These are phyloP conservation scores for Hypoxylon sp. DNA, from an alignment of 2,329 filamentous ascomycete genomes.

Conservation along the genomic window DNA sequence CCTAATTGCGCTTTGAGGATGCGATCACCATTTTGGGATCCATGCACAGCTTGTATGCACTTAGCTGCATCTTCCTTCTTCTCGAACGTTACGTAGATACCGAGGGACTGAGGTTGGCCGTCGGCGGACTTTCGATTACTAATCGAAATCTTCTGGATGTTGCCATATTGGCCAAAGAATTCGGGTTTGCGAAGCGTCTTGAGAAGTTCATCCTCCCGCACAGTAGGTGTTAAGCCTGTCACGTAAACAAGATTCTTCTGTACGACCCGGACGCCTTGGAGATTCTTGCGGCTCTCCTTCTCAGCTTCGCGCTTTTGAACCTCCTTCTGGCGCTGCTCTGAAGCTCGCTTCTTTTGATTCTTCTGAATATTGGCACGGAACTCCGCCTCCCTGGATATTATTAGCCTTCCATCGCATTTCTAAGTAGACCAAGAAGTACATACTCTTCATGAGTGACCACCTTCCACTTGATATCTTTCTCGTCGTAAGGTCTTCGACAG, in stretches of 20 bases:
- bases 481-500: constrained; percentile 94
- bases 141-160: constrained; percentile 98
- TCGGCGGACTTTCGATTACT: constrained; percentile 89
- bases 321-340: constrained; percentile 89
- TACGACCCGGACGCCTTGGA: constrained; percentile 94
- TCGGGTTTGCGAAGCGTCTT: constrained; percentile 90
- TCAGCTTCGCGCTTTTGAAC: constrained; percentile 97
- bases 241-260: constrained; percentile 99
- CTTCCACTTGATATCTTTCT: constrained; percentile 97
- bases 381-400: constrained; percentile 72
- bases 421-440: constrained; percentile 55
- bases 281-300: constrained; percentile 93
- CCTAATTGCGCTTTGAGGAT: constrained; percentile 84
- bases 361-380: constrained; percentile 86
- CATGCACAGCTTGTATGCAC: constrained; percentile 94
- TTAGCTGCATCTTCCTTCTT: constrained; percentile 89
- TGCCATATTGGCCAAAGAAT: constrained; percentile 98
- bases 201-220: constrained; percentile 91
- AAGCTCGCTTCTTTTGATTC: constrained; percentile 92
- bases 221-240: constrained; percentile 91
- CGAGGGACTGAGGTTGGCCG: constrained; percentile 86
- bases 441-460: constrained; percentile 96
- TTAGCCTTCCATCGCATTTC: constrained; percentile 47
- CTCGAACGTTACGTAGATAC: constrained; percentile 98
- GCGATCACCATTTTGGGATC: constrained; percentile 90